These are phyloP conservation scores for Prunus mongolica DNA, from an alignment of 306 rosid genomes.

Conservation along the genomic window DNA sequence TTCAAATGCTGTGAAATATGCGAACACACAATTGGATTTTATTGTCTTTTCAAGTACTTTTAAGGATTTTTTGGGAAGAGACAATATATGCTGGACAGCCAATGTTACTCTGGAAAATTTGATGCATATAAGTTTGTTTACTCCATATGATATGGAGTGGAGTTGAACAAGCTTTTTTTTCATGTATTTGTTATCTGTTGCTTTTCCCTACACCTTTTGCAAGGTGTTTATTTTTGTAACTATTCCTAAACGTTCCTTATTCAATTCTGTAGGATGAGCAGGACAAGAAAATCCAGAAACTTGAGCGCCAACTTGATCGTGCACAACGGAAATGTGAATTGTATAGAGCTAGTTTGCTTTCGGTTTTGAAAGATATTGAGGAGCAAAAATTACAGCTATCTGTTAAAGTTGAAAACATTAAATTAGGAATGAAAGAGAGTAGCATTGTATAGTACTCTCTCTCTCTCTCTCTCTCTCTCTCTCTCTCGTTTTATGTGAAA, in stretches of 20 bases:
- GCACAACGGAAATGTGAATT: constrained; percentile 43
- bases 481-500: neutral
- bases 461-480: neutral
- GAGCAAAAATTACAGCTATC: constrained; percentile 46
- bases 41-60: neutral
- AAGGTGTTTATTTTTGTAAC: neutral
- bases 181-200: too few species aligned
- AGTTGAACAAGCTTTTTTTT: neutral
- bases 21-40: neutral
- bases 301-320: constrained; percentile 35
- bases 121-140: neutral
- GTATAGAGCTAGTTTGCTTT: constrained; percentile 44
- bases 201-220: too few species aligned
- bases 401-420: constrained; percentile 46
- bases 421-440: constrained; percentile 39
- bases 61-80: neutral
- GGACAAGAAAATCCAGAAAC: constrained; percentile 41
- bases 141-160: too few species aligned
- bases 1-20: neutral
- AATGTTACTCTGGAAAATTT: neutral
- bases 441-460: neutral
- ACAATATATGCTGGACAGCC: neutral
- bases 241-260: neutral
- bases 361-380: constrained; percentile 49
- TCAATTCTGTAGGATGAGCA: constrained; percentile 35